These are phyloP conservation scores for Cicer yamashitae DNA, from an alignment of 306 rosid genomes.

Conservation along the genomic window DNA sequence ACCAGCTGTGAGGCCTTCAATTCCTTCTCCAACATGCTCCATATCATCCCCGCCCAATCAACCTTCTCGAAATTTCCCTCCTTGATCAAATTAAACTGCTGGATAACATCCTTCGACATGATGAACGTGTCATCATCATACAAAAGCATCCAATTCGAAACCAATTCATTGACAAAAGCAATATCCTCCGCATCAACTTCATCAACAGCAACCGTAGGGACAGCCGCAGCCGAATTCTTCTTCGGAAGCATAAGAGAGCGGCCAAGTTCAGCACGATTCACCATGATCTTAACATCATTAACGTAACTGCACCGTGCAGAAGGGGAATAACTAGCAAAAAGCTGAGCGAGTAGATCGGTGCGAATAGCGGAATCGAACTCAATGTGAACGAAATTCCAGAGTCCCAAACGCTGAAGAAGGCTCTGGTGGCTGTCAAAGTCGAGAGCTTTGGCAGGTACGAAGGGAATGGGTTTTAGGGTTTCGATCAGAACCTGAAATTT, in stretches of 20 bases:
- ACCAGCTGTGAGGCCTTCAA: slow-evolving; percentile 54
- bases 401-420: slow-evolving; percentile 71
- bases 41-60: slow-evolving; percentile 80
- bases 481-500: slow-evolving; percentile 58
- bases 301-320: slow-evolving; percentile 55
- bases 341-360: slow-evolving; percentile 65
- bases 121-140: slow-evolving; percentile 82
- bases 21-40: slow-evolving; percentile 90
- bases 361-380: slow-evolving; percentile 67
- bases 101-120: slow-evolving; percentile 60
- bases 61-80: slow-evolving; percentile 71
- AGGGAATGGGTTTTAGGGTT: slow-evolving; percentile 77
- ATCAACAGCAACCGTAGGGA: not conserved
- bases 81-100: slow-evolving; percentile 50
- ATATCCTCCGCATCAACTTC: slow-evolving; percentile 46
- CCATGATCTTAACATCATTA: slow-evolving; percentile 48
- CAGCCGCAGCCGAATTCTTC: not conserved
- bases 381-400: slow-evolving; percentile 81
- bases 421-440: slow-evolving; percentile 66
- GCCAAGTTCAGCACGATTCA: slow-evolving; percentile 74
- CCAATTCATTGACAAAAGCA: slow-evolving; percentile 64
- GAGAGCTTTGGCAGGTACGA: slow-evolving; percentile 61
- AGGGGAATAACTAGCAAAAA: slow-evolving; percentile 60
- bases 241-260: slow-evolving; percentile 79
- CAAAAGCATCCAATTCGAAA: slow-evolving; percentile 78